phyloP scores from a whole-genome alignment of 2,329 filamentous ascomycete species.

The Hymenoscyphus albidus region DNA sequence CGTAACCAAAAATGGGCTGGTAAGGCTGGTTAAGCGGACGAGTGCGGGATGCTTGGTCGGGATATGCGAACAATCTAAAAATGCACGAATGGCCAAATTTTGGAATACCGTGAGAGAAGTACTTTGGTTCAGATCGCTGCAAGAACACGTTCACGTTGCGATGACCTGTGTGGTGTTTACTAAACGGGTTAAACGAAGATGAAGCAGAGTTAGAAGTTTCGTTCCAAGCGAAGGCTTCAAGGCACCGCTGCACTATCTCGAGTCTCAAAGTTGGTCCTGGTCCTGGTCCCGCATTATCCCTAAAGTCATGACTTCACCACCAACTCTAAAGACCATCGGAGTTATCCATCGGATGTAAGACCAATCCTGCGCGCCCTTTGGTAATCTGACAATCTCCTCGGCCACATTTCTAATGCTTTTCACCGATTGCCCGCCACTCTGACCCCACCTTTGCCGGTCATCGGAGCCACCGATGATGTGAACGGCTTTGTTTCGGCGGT shows the following conservation, averaged over 20 bases:
- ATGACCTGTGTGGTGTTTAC: not conserved
- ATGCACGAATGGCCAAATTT: too few species aligned
- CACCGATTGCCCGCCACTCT: not conserved
- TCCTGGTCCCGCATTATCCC: not conserved
- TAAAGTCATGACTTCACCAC: conserved; percentile 4
- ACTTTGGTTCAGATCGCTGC: not conserved
- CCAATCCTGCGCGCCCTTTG: not conserved
- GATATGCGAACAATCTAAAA: not conserved
- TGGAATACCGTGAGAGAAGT: too few species aligned
- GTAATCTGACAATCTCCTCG: not conserved
- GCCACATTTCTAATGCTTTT: not conserved
- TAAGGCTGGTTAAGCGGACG: not conserved
- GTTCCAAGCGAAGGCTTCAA: not conserved
- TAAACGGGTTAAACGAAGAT: not conserved
- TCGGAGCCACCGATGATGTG: not conserved
- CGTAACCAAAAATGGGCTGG: not conserved
- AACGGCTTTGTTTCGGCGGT: conserved; percentile 3
- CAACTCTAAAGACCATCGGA: too few species aligned
- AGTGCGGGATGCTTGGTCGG: not conserved
- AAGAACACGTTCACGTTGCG: not conserved
- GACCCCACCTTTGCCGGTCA: not conserved
- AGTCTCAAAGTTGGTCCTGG: too few species aligned
- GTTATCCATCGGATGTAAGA: too few species aligned
- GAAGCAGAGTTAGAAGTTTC: not conserved
- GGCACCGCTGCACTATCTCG: too few species aligned